Conservation (phyloP, 1,139 yeast species). For the Candida sojae region DNA sequence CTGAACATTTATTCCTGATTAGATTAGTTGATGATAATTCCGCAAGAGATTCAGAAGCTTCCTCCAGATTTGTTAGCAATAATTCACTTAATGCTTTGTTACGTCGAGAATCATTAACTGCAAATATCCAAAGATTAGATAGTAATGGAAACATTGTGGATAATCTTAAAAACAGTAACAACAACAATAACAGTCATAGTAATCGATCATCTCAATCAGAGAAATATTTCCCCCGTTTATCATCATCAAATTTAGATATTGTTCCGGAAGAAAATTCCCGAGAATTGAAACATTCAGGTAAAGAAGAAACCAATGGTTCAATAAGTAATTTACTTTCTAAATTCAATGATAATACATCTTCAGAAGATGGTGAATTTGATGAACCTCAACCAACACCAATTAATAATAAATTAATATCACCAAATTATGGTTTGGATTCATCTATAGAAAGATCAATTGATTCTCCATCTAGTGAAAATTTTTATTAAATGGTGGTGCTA, state of each 20-base stretch:
- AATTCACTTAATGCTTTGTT: conserved; percentile 30
- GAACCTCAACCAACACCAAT: conserved; percentile 1
- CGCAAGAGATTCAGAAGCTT: conserved; percentile 36
- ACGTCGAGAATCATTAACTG: conserved; percentile 35
- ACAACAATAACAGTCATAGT: conserved; percentile 16
- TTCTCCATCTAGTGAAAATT: conserved; percentile 20
- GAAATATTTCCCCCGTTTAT: conserved; percentile 17
- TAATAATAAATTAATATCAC: conserved; percentile 2
- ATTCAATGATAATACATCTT: conserved; percentile 14
- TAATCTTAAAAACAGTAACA: conserved; percentile 6
- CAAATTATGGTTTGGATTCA: conserved; percentile 20
- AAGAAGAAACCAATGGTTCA: conserved; percentile 20
- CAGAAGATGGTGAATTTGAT: conserved; percentile 5
- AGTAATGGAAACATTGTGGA: conserved; percentile 56
- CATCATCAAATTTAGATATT: conserved; percentile 32
- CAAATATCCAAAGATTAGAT: conserved; percentile 53
- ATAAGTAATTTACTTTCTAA: conserved; percentile 27
- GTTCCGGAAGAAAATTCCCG: conserved; percentile 33
- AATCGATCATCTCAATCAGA: conserved; percentile 10
- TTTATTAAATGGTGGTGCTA: conserved; percentile 11
- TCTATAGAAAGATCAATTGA: conserved; percentile 9
- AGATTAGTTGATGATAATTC: conserved; percentile 66
- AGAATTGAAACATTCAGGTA: conserved; percentile 5
- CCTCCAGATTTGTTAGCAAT: conserved; percentile 32
- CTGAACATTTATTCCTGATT: conserved; percentile 81